These are phyloP conservation scores for Fusarium acutatum DNA, from an alignment of 2,329 filamentous ascomycete genomes.

Conservation along the genomic window DNA sequence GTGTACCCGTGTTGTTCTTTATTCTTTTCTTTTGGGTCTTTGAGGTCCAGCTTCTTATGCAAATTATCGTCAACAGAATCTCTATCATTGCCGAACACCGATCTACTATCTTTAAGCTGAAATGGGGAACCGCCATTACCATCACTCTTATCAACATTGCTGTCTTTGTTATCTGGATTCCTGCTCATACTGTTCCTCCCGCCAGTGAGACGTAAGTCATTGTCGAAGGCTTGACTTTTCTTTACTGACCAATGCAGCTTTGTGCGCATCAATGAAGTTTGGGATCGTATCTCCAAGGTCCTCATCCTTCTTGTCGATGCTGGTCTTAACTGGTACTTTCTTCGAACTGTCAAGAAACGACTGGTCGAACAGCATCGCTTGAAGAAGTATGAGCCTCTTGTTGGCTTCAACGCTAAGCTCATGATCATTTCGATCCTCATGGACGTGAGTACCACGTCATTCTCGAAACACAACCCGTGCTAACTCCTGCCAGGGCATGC, in stretches of 20 bases:
- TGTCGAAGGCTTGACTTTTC: rapidly evolving
- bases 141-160: conserved; percentile 61
- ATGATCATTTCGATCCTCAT: conserved; percentile 59
- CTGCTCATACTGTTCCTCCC: conserved; percentile 53
- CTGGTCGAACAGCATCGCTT: conserved; percentile 57
- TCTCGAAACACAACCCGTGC: rapidly evolving
- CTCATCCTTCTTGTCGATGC: conserved; percentile 61
- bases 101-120: conserved; percentile 50
- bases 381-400: conserved; percentile 59
- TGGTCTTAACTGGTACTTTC: conserved; percentile 62
- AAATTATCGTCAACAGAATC: conserved; percentile 65
- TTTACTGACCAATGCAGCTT: conserved; percentile 31
- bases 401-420: conserved; percentile 59
- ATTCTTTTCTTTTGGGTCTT: conserved; percentile 53
- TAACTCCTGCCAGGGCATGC: conserved; percentile 12
- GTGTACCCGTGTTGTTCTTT: conserved; percentile 47
- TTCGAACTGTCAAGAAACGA: conserved; percentile 55
- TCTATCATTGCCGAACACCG: conserved; percentile 56
- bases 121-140: conserved; percentile 55
- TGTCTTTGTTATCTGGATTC: conserved; percentile 64
- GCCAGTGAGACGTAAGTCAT: conserved; percentile 45
- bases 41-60: conserved; percentile 60
- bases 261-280: conserved; percentile 57
- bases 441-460: conserved; percentile 56
- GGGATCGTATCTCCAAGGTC: conserved; percentile 62